phyloP scores from a whole-genome alignment of 169 alveolate species.

The Cryptosporidium xiaoi region DNA sequence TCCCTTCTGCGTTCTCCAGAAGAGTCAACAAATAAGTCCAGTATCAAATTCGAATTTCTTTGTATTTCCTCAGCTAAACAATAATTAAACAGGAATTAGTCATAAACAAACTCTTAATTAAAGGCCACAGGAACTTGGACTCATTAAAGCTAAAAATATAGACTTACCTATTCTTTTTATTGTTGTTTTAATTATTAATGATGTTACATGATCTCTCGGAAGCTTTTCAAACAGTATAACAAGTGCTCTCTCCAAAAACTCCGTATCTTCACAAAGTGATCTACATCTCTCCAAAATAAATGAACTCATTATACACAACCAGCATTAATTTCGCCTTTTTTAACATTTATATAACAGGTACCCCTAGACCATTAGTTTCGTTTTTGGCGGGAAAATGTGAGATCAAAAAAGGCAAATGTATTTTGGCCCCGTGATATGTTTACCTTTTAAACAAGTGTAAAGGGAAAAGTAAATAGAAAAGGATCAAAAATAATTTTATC shows the following conservation, averaged over 20 bases:
- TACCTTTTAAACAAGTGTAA: too few relatives aligned
- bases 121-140: too few relatives aligned
- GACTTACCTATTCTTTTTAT: constrained; percentile 71
- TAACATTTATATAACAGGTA: constrained; percentile 1
- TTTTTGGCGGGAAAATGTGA: not conserved
- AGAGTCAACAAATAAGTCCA: constrained; percentile 51
- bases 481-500: too few relatives aligned
- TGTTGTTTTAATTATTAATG: constrained; percentile 44
- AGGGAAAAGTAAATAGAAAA: too few relatives aligned
- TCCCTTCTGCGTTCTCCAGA: constrained; percentile 50
- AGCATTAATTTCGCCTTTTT: not conserved
- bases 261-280: constrained; percentile 78
- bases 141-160: constrained; percentile 19
- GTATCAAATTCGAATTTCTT: constrained; percentile 70
- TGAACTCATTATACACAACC: constrained; percentile 68
- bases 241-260: constrained; percentile 75
- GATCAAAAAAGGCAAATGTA: not conserved
- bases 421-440: not conserved
- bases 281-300: constrained; percentile 77
- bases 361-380: constrained; percentile 8
- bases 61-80: constrained; percentile 73
- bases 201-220: constrained; percentile 56
- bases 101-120: too few relatives aligned
- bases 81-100: not conserved
- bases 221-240: constrained; percentile 77